Evolutionary conservation across 257 asterid genomes (phyloP), one percentile per base, ranked within the genome.

Genomic region (Paulownia fortunei): DNA sequence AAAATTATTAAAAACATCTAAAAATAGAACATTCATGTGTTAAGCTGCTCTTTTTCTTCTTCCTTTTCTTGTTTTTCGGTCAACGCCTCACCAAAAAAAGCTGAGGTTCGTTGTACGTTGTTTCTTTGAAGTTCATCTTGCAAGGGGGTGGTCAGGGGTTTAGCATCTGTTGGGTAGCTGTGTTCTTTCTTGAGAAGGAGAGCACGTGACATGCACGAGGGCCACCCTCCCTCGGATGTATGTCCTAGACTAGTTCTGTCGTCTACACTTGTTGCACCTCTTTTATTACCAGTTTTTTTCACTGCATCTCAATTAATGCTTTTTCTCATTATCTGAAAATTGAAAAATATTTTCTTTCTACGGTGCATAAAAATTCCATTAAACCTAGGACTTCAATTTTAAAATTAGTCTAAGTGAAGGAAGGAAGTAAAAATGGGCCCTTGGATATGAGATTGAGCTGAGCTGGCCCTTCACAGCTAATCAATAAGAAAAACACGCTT

Each of bases 381-480:
- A 64, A 56, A 64, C 73, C 76, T 81, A 32, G 76, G 72, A 68
- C 24, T 60, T 36, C n/a, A 44, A 64, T 8, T 66, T 30, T 27
- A 77, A 54, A 78, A 46, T 3, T 10, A 74, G 16, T 18, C 8
- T 3, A 42, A 59, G 19, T 12, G 4, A 7, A 23, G 0, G 12
- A 1, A 18, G 10, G n/a, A n/a, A 9, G 34, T 60, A 0, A 10
- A 52, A 54, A 60, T 7, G 75, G 81, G 79, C 51, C 80, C 73
- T 37, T 21, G 47, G 19, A 15, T 44, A 11, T 67, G 37, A 32
- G 42, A 44, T 18, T 34, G 71, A 46, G n/a, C n/a, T n/a, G n/a
- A n/a, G 52, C 13, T 74, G 78, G 81, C 55, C 86, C 83, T 3
- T 80, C 77, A 80, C 83, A 80, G 85, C 69, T 67, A 80, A 52